A percentile compares a stretch with the other conserved stretches of the same genome.
Conservation (phyloP, 768 basidiomycete species). For the Boletus edulis region DNA sequence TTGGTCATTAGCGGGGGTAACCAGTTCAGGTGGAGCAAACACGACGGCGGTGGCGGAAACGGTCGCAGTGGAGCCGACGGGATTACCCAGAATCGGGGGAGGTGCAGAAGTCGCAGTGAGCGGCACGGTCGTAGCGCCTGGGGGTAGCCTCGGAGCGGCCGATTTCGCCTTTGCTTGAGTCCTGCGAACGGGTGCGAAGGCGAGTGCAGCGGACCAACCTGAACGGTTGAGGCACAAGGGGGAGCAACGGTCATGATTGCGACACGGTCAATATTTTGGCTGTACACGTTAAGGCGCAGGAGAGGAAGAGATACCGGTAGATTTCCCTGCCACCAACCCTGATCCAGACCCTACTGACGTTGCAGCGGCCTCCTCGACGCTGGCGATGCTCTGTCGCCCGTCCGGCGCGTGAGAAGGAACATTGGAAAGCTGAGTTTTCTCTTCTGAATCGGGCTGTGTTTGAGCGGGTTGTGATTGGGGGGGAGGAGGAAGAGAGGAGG, state of each 20-base stretch:
- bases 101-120: constrained; percentile 37
- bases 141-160: constrained; percentile 31
- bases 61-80: constrained; percentile 24
- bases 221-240: not conserved
- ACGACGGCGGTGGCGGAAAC: constrained; percentile 63
- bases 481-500: constrained; percentile 34
- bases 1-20: constrained; percentile 30
- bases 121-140: constrained; percentile 55
- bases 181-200: constrained; percentile 81
- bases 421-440: constrained; percentile 19
- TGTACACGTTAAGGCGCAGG: constrained; percentile 36
- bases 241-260: constrained; percentile 31
- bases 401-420: constrained; percentile 23
- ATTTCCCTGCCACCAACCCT: constrained; percentile 39
- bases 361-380: constrained; percentile 25
- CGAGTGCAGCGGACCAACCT: constrained; percentile 91
- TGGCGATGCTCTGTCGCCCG: constrained; percentile 23
- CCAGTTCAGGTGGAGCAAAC: constrained; percentile 64
- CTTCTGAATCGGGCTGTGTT: constrained; percentile 16
- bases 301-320: constrained; percentile 53
- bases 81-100: constrained; percentile 31
- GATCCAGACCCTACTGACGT: constrained; percentile 19
- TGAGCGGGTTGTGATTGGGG: constrained; percentile 15
- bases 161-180: constrained; percentile 59
- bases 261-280: constrained; percentile 37